Evolutionary conservation across 805 yeast species (phyloP), one percentile per base, ranked within the genome.

Genomic region (Wickerhamomyces bovis): DNA sequence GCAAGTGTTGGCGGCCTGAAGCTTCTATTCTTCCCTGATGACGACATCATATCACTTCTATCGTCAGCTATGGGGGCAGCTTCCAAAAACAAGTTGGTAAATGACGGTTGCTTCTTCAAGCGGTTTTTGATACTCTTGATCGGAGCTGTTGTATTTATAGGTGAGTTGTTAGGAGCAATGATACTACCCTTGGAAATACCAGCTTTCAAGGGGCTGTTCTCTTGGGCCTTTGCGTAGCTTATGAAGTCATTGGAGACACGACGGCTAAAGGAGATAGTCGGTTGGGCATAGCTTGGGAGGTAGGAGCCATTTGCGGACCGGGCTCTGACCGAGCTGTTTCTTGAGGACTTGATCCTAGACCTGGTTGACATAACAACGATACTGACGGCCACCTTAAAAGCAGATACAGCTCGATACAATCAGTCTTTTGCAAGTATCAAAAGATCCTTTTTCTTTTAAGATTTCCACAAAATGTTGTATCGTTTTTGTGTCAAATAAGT

Each of bases 221-320:
- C 36, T 10, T 33, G 36, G 12, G 13, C 16, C 36, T 33, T 33
- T 20, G 20, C 16, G 36, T 33, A 33, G 12, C 12, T 33, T 16
- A 33, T 16, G 36, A 33, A 33, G 20, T 33, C 36, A 33, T 33
- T 23, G 8, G 39, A 25, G 13, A 23, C 10, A 12, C 35, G 50
- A 15, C 45, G 46, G 8, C 38, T 26, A 21, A 44, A 56, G 10
- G 58, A 51, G 12, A 55, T 46, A 0, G 61, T 55, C 3, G 61
- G 54, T 26, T 50, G 56, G 3, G 61, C 61, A 48, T 55, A 56
- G 26, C 53, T 50, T 36, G 61, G 61, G 13, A 48, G 30, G 11
- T 33, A 11, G 11, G 20, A 16, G 12, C 36, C 9, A 16, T 33
- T n/a, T 6, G 36, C 36, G 10, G 36, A 33, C 16, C 20, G n/a